These are phyloP conservation scores for Fusarium musae DNA, from an alignment of 2,329 filamentous ascomycete species.

Conservation along the genomic window DNA sequence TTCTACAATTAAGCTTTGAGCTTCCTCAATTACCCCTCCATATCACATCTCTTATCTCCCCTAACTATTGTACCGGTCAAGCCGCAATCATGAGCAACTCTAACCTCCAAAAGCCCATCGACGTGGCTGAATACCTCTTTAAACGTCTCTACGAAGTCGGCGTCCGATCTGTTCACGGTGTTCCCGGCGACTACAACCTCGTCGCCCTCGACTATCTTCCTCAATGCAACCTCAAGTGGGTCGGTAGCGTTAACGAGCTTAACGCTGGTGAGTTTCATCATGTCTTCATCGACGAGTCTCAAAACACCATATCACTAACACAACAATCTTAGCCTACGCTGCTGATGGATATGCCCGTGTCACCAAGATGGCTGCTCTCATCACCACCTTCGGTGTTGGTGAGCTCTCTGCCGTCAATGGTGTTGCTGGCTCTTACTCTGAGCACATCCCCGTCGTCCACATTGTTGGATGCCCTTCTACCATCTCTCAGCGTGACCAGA, in stretches of 20 bases:
- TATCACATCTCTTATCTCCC: not conserved
- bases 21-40: constrained; percentile 15
- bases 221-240: constrained; percentile 69
- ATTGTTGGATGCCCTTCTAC: constrained; percentile 68
- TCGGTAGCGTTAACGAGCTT: constrained; percentile 77
- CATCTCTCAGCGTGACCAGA: constrained; percentile 58
- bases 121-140: constrained; percentile 76
- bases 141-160: constrained; percentile 71
- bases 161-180: constrained; percentile 72
- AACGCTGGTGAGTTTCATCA: constrained; percentile 68
- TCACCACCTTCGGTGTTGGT: constrained; percentile 82
- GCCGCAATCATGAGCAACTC: constrained; percentile 37
- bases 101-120: constrained; percentile 60
- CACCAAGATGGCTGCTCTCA: constrained; percentile 74
- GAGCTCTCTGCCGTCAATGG: constrained; percentile 80
- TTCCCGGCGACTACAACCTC: constrained; percentile 81
- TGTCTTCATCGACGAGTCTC: constrained; percentile 8
- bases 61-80: not conserved
- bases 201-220: constrained; percentile 74
- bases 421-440: constrained; percentile 78
- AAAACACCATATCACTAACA: constrained; percentile 23
- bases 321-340: constrained; percentile 68
- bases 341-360: constrained; percentile 84
- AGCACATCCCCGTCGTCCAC: constrained; percentile 77
- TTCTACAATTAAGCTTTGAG: constrained; percentile 21